Evolutionary conservation across 495 filamentous ascomycete genomes (phyloP).

Genomic region (Rostrohypoxylon terebratum): DNA sequence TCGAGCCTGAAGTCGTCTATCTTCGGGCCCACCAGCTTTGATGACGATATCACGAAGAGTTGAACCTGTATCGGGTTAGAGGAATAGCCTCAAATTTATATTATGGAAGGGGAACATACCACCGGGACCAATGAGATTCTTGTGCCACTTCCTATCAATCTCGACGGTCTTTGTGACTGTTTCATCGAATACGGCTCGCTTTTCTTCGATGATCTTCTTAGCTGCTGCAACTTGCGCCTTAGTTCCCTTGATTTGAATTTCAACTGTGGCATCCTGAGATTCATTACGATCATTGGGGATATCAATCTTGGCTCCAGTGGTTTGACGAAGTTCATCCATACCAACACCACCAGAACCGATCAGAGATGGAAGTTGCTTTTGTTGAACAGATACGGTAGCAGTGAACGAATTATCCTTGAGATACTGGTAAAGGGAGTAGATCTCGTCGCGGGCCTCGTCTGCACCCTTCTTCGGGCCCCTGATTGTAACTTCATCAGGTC

Average conservation of each 20-base stretch:
- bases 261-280: constrained; percentile 71
- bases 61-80: constrained; percentile 71
- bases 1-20: constrained; percentile 80
- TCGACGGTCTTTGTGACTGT: constrained; percentile 84
- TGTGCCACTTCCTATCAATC: constrained; percentile 92
- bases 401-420: constrained; percentile 84
- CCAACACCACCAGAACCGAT: constrained; percentile 90
- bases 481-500: constrained; percentile 88
- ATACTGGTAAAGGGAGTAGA: constrained; percentile 86
- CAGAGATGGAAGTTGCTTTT: constrained; percentile 85
- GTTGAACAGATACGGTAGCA: constrained; percentile 83
- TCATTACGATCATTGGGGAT: constrained; percentile 75
- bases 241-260: constrained; percentile 90
- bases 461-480: constrained; percentile 91
- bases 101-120: constrained; percentile 67
- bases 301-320: constrained; percentile 87
- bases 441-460: constrained; percentile 88
- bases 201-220: constrained; percentile 87
- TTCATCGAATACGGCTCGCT: constrained; percentile 84
- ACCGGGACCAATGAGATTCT: constrained; percentile 85
- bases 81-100: constrained; percentile 6
- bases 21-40: constrained; percentile 88
- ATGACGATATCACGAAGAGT: constrained; percentile 88
- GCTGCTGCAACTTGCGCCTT: constrained; percentile 90
- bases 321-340: constrained; percentile 87